Base-by-base conservation (phyloP, 2,329 filamentous ascomycete species). In the Penicillium sp. region DNA sequence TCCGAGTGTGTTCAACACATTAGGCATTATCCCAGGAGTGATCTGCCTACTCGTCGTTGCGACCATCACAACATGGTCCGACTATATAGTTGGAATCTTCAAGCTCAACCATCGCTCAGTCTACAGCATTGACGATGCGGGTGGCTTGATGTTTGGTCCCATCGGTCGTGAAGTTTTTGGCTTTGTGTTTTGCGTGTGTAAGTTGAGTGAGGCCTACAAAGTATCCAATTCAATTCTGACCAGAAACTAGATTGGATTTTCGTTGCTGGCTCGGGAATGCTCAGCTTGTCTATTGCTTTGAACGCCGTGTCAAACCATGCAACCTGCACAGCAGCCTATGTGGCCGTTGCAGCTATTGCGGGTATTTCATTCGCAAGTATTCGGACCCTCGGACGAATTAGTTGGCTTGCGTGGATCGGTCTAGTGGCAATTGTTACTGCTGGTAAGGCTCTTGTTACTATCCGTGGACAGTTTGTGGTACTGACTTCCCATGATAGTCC, bases 221-320 rank as follows among this genome's bases (percentile, higher is more conserved):
- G 3, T 36, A 7, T 6, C n/a, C 34, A 36, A 36, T 14, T 13
- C 34, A 36, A 36, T 14, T 13, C 34, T 36, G n/a, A 36, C 34
- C 5, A 36, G 14, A 3, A 36, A 14, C n/a, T 7, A 62, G 60
- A 56, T 55, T 62, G 60, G 60, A 51, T 57, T 16, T 62, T 62
- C 22, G 48, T 51, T 13, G 60, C 60, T 14, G 60, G 60, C 27
- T 62, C 60, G n/a, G 60, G 60, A 36, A 62, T 62, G 60, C 56
- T 62, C 14, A 55, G 60, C 21, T 54, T 61, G 11, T 61, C 59
- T 0, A 61, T 61, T 24, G 57, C 47, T 18, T 52, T 61, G n/a
- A 61, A 61, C 24, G 59, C 59, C 16, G 57, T 61, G 2, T 60
- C 57, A 4, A 36, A 40, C n/a, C 59, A 61, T 42, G 59, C 59